Evolutionary conservation across 176 grass and related monocot genomes (phyloP), one percentile per base, ranked within the genome.

Genomic region (Carex kokanica): DNA sequence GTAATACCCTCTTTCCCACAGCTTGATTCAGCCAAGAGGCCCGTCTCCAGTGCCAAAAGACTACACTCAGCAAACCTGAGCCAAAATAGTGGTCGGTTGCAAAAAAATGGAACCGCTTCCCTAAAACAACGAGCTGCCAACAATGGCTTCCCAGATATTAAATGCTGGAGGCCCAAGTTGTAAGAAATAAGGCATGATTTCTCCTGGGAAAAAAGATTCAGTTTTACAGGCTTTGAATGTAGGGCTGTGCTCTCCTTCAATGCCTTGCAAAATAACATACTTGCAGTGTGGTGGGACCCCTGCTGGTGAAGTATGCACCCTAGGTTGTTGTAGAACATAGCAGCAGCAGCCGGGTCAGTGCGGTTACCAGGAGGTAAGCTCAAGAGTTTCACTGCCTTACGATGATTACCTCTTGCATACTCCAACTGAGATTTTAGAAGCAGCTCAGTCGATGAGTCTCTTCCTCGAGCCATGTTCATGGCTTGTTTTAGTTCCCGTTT

Each of bases 401-500:
- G 85, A 82, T 94, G 88, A 63, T 97, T 97, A 5, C 92, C 90
- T 75, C 94, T 86, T 60, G 94, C 87, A 89, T 97, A 97, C 79
- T 97, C 94, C 86, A 97, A 90, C 83, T 97, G 94, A 80, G 94
- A 92, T 79, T 97, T 97, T 73, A 97, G 86, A 49, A 94, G 86
- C 41, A 97, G 92, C 66, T 94, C 92, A 17, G 90, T 84, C 32
- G 92, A 97, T 20, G 92, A 97, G 92, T 97, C 94, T 86, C 92
- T 88, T 84, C 92, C 92, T 84, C 90, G 91, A 85, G 90, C 94
- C 87, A 97, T 92, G 90, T 97, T 97, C 94, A 97, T 97, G 47
- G 93, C 85, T 65, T 94, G 86, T 89, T 97, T 97, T n/a, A 97
- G 90, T 87, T 97, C 94, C 79, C 94, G 74, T 89, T 97, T 97